Evolutionary conservation across 495 filamentous ascomycete genomes (phyloP).

Genomic region (Filosporella fistucella): DNA sequence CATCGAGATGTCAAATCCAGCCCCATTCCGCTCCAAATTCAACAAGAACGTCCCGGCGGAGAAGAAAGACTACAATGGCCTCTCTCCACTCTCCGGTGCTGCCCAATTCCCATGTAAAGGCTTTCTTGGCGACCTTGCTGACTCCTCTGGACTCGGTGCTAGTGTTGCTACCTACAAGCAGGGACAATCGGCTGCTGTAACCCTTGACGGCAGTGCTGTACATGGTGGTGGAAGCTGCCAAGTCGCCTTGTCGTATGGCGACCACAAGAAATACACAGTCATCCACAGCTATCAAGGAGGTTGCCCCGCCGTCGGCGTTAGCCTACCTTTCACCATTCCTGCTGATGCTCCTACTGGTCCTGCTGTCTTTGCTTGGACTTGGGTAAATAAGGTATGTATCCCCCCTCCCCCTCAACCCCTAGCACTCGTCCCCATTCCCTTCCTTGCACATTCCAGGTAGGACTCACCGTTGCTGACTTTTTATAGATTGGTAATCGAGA

Average conservation of each 20-base stretch:
- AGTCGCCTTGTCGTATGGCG: constrained; percentile 56
- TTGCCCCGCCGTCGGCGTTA: constrained; percentile 44
- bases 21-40: too few species aligned
- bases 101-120: constrained; percentile 61
- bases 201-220: constrained; percentile 48
- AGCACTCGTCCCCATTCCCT: too few species aligned
- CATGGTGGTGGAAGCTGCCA: constrained; percentile 69
- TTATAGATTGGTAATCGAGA: constrained; percentile 65
- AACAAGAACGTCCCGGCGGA: too few species aligned
- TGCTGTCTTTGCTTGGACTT: constrained; percentile 59
- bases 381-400: too few species aligned
- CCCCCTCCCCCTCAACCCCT: too few species aligned
- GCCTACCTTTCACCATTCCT: constrained; percentile 63
- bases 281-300: constrained; percentile 62
- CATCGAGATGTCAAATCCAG: too few species aligned
- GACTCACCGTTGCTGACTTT: too few species aligned
- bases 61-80: too few species aligned
- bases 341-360: constrained; percentile 50
- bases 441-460: too few species aligned
- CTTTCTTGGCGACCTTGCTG: constrained; percentile 48
- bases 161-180: constrained; percentile 47
- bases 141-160: constrained; percentile 34
- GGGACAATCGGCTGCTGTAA: constrained; percentile 54
- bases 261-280: constrained; percentile 55
- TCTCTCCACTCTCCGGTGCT: too few species aligned